Evolutionary conservation across 1,284 basidiomycete species (phyloP), one percentile per base, ranked within the genome.

Genomic region (Salmacisia buchloeana): DNA sequence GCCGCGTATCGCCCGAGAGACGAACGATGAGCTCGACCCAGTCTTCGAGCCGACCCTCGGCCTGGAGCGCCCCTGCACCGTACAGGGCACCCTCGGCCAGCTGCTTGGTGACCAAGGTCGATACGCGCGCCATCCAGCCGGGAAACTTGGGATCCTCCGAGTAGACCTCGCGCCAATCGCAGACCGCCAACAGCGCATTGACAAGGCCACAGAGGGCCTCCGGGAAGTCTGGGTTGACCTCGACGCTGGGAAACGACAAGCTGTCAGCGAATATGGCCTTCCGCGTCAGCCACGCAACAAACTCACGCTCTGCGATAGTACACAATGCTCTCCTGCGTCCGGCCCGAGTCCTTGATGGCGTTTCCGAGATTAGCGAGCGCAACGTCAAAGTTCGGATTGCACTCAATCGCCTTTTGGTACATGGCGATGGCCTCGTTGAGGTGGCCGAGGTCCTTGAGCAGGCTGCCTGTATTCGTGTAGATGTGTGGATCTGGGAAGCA

Each of bases 311-410:
- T 81, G 9, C 83, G 80, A 67, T 86, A 87, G 76, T 83, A 86
- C 18, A 79, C 77, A 59, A 87, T 82, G 18, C 85, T 83, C 61
- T 87, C 85, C 66, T 84, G 81, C 25, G 82, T 80, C 39, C 82
- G 81, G 18, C 84, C 84, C 82, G 85, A 70, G 34, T 70, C 69
- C 57, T 70, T 71, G 71, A 87, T 78, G 0, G 85, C 84, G 72
- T 86, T 87, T n/a, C 83, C 86, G 67, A 86, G 80, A 65, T 87
- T 86, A 21, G 85, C 85, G 10, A 87, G 80, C 0, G 86, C 86
- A 58, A 87, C 84, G 60, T 86, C 86, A 52, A 74, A 85, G 68
- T 84, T 83, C 2, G 86, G 86, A 56, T 86, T 85, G 65, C 77
- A 80, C 62, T 83, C 74, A 33, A 87, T 80, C 1, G 86, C 86